Evolutionary conservation across 2,329 filamentous ascomycete species (phyloP), one percentile per base, ranked within the genome.

Genomic region (Pyrenophora graminea): DNA sequence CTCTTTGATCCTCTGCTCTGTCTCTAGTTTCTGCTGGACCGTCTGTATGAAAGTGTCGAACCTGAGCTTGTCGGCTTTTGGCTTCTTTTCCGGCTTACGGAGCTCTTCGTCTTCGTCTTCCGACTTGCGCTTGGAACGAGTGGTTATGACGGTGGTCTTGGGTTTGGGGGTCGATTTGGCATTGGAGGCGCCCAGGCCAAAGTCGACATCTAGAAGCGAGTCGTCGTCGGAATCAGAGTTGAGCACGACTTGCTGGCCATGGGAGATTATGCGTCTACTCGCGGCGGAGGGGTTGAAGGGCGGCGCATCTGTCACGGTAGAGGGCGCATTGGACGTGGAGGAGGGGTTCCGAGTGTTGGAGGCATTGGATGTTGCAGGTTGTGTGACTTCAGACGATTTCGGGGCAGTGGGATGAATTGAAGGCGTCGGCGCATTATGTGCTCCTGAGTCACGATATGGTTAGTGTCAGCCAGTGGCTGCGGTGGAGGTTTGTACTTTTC

Each of bases 211-310:
- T 9, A 52, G 51, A 2, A 72, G 49, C 7, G 62, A 67, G 23
- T 80, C 81, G 15, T 82, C 82, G n/a, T 89, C 87, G 8, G 88
- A 87, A 63, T 92, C 89, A 0, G 89, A 91, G 46, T 83, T 86
- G 39, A 80, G 79, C 19, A 92, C 77, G 2, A 73, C 58, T 8
- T 62, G 59, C 45, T 69, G 68, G 2, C 82, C 82, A 61, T 80
- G 75, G 51, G 77, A 88, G 48, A 87, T 75, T 10, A 83, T 51
- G 13, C 75, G 68, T 72, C 61, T 84, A 77, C 68, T 83, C 58
- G 54, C 33, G 34, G 55, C 59, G 4, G 69, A 68, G 9, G 60
- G 49, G 15, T 38, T 48, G 3, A 15, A 71, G 61, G 46, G 57
- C 13, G 36, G 43, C 27, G 44, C 48, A 8, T 50, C 39, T 45